Evolutionary conservation across 2,329 filamentous ascomycete species (phyloP), one percentile per base, ranked within the genome.

Genomic region (Exophiala sp.): DNA sequence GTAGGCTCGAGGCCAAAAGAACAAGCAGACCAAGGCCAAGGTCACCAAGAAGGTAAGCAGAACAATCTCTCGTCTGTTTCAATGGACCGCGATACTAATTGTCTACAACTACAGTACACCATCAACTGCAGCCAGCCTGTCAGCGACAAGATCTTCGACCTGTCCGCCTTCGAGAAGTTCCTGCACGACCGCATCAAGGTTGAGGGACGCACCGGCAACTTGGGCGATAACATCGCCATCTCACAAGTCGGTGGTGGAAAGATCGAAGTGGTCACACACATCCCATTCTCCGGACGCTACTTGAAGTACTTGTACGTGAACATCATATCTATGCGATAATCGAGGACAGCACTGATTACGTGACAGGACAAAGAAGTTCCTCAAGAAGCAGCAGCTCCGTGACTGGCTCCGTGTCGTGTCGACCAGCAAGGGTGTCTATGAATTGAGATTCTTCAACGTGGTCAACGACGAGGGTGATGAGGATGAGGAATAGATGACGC

Each of bases 381-480:
- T 98, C 76, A 98, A 98, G 89, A 98, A 98, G 88, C 88, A 96
- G 82, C 91, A 97, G 83, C 88, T 98, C 73, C 88, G 93, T 79
- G 93, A 98, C 82, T 98, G 93, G 93, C 87, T 98, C 70, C 90
- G 93, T 68, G 91, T 98, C 66, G 93, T 98, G 70, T 94, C 89
- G 65, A 97, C 91, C 72, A 89, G 86, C 73, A 91, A 91, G 80
- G 91, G 93, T 71, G 90, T 96, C 63, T 98, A 98, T 81, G 90
- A 96, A 82, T 86, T 98, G 76, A 90, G 95, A 81, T 98, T 98
- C 90, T 98, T 95, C 89, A 98, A 98, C 82, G 90, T 98, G 70
- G 91, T 96, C 69, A 93, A 95, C 76, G 93, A 98, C 73, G 91
- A 90, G 73, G 90, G 81, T 65, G 93, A 97, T 64, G 93, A 98